These are phyloP conservation scores for Streptanthus diversifolius DNA, from an alignment of 345 rosid genomes.

Conservation along the genomic window DNA sequence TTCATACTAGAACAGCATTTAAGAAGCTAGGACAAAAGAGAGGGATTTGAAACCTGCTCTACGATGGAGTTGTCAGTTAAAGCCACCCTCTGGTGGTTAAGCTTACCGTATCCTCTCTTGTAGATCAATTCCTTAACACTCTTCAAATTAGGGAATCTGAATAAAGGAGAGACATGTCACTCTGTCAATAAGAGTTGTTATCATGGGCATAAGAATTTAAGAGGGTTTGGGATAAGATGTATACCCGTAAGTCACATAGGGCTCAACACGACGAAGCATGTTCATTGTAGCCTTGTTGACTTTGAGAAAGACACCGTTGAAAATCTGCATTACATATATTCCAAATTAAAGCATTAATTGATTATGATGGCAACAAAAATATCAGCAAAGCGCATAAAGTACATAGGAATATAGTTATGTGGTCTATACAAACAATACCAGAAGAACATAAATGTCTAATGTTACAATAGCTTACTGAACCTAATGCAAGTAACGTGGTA, in stretches of 20 bases:
- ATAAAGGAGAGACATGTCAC: not conserved
- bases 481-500: not conserved
- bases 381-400: not conserved
- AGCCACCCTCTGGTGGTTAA: constrained; percentile 69
- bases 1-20: not conserved
- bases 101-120: constrained; percentile 88
- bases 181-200: not conserved
- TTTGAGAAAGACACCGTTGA: constrained; percentile 87
- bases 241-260: constrained; percentile 93
- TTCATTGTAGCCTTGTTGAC: constrained; percentile 91
- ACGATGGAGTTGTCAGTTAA: constrained; percentile 73
- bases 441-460: not conserved
- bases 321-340: constrained; percentile 46
- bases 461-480: not conserved
- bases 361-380: not conserved
- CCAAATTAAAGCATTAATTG: not conserved
- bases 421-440: not conserved
- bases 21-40: not conserved
- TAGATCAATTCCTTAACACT: constrained; percentile 81
- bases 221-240: too few species aligned
- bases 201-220: not conserved
- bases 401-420: not conserved
- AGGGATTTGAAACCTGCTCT: constrained; percentile 51
- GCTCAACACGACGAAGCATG: constrained; percentile 91
- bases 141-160: constrained; percentile 88